Percentiles rank a stretch among this genome's conserved stretches.
Evolutionary conservation across 2,329 filamentous ascomycete species (phyloP).

Genomic region (Westerdykella sp.): DNA sequence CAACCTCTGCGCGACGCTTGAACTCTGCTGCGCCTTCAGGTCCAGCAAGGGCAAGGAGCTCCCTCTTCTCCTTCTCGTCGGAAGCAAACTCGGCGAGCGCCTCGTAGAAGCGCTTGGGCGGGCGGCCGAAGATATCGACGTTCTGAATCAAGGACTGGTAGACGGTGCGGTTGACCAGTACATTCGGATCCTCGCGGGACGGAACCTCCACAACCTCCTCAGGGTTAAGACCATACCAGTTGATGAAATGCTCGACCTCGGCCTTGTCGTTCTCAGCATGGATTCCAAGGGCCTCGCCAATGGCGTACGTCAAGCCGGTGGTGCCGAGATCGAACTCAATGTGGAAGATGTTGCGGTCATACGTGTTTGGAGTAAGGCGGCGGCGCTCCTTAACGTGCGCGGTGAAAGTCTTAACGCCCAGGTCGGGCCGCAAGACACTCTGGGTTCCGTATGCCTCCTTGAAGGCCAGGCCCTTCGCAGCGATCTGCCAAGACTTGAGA

Average conservation of each 20-base stretch:
- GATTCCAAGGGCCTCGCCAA: conserved; percentile 93
- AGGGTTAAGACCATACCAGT: conserved; percentile 77
- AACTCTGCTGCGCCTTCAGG: conserved; percentile 81
- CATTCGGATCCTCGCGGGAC: conserved; percentile 66
- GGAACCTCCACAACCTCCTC: conserved; percentile 87
- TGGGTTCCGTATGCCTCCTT: conserved; percentile 86
- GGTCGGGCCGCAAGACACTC: conserved; percentile 71
- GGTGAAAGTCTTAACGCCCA: conserved; percentile 76
- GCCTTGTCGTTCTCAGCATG: conserved; percentile 86
- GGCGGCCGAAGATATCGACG: conserved; percentile 92
- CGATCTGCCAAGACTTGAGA: conserved; percentile 72
- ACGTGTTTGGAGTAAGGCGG: conserved; percentile 76
- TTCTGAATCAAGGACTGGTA: conserved; percentile 90
- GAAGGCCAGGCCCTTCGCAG: conserved; percentile 82
- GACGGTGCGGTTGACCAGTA: conserved; percentile 82
- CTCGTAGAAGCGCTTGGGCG: conserved; percentile 97
- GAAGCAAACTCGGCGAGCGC: conserved; percentile 76
- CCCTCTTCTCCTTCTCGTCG: conserved; percentile 74
- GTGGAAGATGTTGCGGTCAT: conserved; percentile 99
- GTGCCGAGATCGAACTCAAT: conserved; percentile 95
- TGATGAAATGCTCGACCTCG: conserved; percentile 78
- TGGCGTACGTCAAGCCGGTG: conserved; percentile 91
- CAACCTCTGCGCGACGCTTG: conserved; percentile 84
- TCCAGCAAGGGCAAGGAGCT: conserved; percentile 64
- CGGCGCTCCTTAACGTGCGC: conserved; percentile 94